Conservation (phyloP, 2,329 filamentous ascomycete species). For the Alternaria postmessia region DNA sequence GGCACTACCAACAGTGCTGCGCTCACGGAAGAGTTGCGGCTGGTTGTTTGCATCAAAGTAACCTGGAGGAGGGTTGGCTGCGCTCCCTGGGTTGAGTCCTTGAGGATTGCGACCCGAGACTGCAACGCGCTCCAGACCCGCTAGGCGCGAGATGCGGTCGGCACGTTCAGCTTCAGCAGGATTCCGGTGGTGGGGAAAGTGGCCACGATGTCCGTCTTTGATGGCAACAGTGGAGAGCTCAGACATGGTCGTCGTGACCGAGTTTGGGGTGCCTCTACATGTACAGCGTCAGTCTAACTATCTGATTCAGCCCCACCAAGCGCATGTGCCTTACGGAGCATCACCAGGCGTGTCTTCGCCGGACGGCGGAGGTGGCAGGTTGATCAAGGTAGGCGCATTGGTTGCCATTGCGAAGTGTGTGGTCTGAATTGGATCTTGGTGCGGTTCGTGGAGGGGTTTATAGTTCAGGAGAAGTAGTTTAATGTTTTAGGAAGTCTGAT, state of each 20-base stretch:
- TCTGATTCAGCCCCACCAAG: conserved; percentile 15
- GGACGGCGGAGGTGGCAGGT: conserved; percentile 81
- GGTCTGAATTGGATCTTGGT: neutral
- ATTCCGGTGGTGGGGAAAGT: conserved; percentile 69
- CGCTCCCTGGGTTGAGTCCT: conserved; percentile 57
- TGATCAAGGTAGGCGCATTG: conserved; percentile 74
- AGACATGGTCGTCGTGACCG: conserved; percentile 88
- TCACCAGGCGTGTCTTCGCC: conserved; percentile 88
- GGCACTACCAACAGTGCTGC: conserved; percentile 89
- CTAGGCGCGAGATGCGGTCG: conserved; percentile 92
- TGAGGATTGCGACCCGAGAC: conserved; percentile 68
- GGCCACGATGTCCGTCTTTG: conserved; percentile 92
- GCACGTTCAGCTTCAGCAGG: conserved; percentile 91
- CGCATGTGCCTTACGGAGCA: conserved; percentile 72
- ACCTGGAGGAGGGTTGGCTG: conserved; percentile 55
- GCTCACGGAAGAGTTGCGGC: conserved; percentile 71
- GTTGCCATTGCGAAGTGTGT: conserved; percentile 36
- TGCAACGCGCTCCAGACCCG: conserved; percentile 87
- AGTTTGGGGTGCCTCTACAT: conserved; percentile 86
- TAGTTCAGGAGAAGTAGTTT: conserved; percentile 15
- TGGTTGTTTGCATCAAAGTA: conserved; percentile 84
- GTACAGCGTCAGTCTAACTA: conserved; percentile 22
- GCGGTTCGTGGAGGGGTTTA: conserved; percentile 8
- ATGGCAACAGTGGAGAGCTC: conserved; percentile 92
- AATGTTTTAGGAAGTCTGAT: conserved; percentile 7